These are phyloP conservation scores for Berberis thunbergii DNA, from an alignment of 164 flowering plant species.

Conservation along the genomic window DNA sequence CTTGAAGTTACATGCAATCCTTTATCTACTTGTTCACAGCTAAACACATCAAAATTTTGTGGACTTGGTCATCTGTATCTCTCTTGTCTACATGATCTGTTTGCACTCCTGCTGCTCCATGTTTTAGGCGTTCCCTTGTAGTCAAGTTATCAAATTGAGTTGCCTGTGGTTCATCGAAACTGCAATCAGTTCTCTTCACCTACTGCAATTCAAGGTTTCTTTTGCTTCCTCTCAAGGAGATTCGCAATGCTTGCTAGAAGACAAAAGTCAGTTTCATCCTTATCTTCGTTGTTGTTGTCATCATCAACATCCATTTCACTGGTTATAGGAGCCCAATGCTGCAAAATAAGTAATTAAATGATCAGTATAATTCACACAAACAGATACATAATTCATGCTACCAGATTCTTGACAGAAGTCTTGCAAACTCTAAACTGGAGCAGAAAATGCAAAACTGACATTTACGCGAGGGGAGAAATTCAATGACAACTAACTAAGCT, in stretches of 20 bases:
- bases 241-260: conserved; percentile 43
- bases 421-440: not conserved
- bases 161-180: not conserved
- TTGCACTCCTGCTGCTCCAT: too few species aligned
- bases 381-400: not conserved
- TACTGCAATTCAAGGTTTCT: conserved; percentile 47
- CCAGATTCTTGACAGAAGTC: too few species aligned
- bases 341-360: conserved; percentile 11
- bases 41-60: too few species aligned
- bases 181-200: conserved; percentile 47
- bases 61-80: too few species aligned
- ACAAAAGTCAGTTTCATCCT: conserved; percentile 13
- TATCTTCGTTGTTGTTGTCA: conserved; percentile 27
- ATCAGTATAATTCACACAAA: not conserved
- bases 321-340: conserved; percentile 64
- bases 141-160: too few species aligned
- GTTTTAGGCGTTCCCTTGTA: too few species aligned
- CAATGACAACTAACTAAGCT: not conserved
- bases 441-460: not conserved
- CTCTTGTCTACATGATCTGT: too few species aligned
- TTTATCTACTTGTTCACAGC: too few species aligned
- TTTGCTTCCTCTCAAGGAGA: conserved; percentile 57
- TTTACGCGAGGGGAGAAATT: not conserved
- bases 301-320: conserved; percentile 14
- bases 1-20: not conserved